Evolutionary conservation across 768 basidiomycete species (phyloP), one percentile per base, ranked within the genome.

Genomic region (Cyathus striatus): DNA sequence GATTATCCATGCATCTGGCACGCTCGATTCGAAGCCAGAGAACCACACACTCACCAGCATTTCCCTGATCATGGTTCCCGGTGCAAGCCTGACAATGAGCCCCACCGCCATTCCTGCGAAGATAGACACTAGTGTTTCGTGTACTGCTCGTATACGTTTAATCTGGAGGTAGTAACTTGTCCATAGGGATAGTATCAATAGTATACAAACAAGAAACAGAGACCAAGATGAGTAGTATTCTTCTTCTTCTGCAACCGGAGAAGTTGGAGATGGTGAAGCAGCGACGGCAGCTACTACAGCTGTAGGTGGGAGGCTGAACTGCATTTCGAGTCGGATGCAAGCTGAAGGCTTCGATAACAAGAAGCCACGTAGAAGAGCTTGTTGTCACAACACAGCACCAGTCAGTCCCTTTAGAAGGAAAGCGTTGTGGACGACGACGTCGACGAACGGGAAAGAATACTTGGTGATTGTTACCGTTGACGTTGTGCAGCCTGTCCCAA

Each of bases 141-240:
- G 93, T 10, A 99, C 79, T 14, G 90, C 87, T 43, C 93, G 81
- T 67, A 99, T 99, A 39, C 87, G 78, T 61, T 94, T 92, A 57
- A 97, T 90, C 73, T 98, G 94, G 3, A 99, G 81, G 58, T 97
- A 98, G 69, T 99, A 99, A 21, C 90, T 93, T 17, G 92, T 96
- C 79, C 86, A 90, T 45, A 99, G 78, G 6, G 95, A 96, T 49
- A 96, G 72, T 42, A 98, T 87, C 47, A 99, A 85, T 24, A 99
- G 82, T 48, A 90, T 63, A 70, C 90, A 90, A 53, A 92, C 90
- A 41, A 93, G 84, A 63, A 92, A 90, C 17, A 93, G 78, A n/a
- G 89, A 90, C 88, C 90, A 90, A 23, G 90, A 91, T 12, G 88
- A 90, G 63, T 91, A 92, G 60, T 82, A 88, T 58, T 93, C 90